Percentiles rank a stretch among this genome's conserved stretches.
Conservation (phyloP, 768 basidiomycete species). For the Kwoniella shandongensis region DNA sequence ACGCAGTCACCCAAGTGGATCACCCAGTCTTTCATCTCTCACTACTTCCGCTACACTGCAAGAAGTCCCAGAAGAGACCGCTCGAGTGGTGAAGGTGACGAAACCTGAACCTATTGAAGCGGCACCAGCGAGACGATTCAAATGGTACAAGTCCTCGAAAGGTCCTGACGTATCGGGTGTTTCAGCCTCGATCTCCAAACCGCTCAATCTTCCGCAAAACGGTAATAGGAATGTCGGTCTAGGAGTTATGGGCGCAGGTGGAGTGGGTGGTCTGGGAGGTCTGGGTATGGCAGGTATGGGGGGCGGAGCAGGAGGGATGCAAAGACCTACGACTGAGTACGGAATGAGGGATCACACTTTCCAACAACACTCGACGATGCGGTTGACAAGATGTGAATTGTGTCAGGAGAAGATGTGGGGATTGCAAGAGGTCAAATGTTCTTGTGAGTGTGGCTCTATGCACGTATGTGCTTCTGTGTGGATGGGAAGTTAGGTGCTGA, state of each 20-base stretch:
- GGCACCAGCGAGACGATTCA: conserved; percentile 54
- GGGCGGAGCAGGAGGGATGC: conserved; percentile 12
- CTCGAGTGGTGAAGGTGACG: conserved; percentile 51
- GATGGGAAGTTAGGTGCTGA: background rate
- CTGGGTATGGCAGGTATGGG: background rate
- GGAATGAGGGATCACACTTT: conserved; percentile 70
- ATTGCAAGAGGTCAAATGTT: conserved; percentile 80
- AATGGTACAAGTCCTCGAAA: conserved; percentile 55
- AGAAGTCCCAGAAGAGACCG: conserved; percentile 54
- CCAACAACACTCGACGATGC: conserved; percentile 80
- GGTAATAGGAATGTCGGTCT: conserved; percentile 18
- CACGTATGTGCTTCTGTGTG: no score
- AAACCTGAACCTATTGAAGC: conserved; percentile 47
- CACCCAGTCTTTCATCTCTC: conserved; percentile 46
- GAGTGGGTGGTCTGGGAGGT: background rate
- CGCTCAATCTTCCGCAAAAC: conserved; percentile 35
- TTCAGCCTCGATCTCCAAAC: conserved; percentile 50
- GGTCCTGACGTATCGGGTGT: conserved; percentile 45
- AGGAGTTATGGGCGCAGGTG: conserved; percentile 8
- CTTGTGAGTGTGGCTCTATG: conserved; percentile 62
- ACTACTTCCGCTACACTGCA: conserved; percentile 46
- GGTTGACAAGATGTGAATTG: conserved; percentile 89
- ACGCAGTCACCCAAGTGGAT: conserved; percentile 43
- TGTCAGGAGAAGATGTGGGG: conserved; percentile 99
- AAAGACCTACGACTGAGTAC: conserved; percentile 45